Evolutionary conservation across 139 green algal genomes (phyloP), one percentile per base, ranked within the genome.

Genomic region (Chlamydomonas sphaeroides): DNA sequence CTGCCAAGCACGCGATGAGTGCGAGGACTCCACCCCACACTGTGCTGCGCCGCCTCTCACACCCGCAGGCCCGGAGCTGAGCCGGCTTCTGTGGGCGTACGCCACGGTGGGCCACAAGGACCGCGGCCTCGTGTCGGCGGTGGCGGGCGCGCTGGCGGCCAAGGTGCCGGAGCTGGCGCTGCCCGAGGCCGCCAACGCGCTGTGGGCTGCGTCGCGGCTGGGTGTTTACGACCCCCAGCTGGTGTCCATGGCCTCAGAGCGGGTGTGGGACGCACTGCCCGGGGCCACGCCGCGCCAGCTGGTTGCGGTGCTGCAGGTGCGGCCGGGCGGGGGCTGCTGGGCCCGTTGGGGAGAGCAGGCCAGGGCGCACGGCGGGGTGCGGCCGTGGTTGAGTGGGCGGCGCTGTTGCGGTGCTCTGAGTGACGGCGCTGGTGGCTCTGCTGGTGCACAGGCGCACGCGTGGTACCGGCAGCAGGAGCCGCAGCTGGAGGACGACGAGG

Each of bases 11-110:
- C n/a, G n/a, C n/a, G n/a, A n/a, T n/a, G n/a, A n/a, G n/a, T n/a
- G n/a, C n/a, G n/a, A n/a, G n/a, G n/a, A n/a, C n/a, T n/a, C n/a
- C n/a, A n/a, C n/a, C n/a, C n/a, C n/a, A n/a, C n/a, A n/a, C n/a
- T 30, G 45, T 53, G 45, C 45, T 53, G 45, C 10, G n/a, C n/a
- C n/a, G n/a, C n/a, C n/a, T n/a, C n/a, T n/a, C n/a, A n/a, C n/a
- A n/a, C 11, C 23, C 18, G 56, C 56, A 80, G 73, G 75, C 0
- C 42, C 62, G 26, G 75, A 82, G 62, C 45, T 82, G 21, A 72
- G 62, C 42, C 69, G 69, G 38, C 10, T 82, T n/a, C 75, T 82
- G 33, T 82, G 75, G 75, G 75, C 75, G 7, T 72, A 73, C 42
- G 17, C 38, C 42, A 82, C 75, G 2, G 75, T 82, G n/a, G 62